phyloP scores from a whole-genome alignment of 2,329 filamentous ascomycete species.

The Penicillium glabrum region DNA sequence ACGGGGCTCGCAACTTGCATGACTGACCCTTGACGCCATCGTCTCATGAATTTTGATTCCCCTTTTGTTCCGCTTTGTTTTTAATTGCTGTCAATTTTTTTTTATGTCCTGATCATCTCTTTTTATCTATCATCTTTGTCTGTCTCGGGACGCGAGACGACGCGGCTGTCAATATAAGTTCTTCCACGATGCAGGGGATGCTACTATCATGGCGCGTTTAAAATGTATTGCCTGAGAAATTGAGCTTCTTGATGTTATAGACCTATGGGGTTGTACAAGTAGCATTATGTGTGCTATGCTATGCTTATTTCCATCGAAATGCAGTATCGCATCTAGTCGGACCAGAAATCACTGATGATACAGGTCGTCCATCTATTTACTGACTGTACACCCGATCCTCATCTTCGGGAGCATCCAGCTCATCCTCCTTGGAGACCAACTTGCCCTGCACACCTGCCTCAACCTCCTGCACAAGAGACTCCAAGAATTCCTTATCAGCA shows the following conservation, averaged over 20 bases:
- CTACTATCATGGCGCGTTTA: slow-evolving; percentile 1
- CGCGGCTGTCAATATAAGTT: slow-evolving; percentile 33
- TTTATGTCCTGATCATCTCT: slow-evolving; percentile 22
- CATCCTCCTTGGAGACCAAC: slow-evolving; percentile 69
- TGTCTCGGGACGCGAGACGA: slow-evolving; percentile 25
- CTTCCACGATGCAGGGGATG: slow-evolving; percentile 4
- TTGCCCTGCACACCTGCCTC: slow-evolving; percentile 72
- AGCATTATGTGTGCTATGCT: background rate
- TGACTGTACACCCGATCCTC: slow-evolving; percentile 25
- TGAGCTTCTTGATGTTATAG: background rate
- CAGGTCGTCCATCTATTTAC: background rate
- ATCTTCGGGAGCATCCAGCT: slow-evolving; percentile 56
- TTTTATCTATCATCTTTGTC: slow-evolving; percentile 23
- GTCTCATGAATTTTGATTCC: slow-evolving; percentile 43
- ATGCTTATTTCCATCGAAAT: background rate
- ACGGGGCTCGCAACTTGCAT: slow-evolving; percentile 29
- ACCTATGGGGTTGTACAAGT: background rate
- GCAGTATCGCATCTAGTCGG: background rate
- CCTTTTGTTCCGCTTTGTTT: slow-evolving; percentile 35
- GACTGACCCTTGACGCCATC: slow-evolving; percentile 36
- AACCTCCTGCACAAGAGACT: slow-evolving; percentile 76
- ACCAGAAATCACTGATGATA: background rate
- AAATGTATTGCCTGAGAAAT: background rate
- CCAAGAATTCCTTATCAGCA: slow-evolving; percentile 72
- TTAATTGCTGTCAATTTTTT: slow-evolving; percentile 10